A percentile compares a stretch with the other conserved stretches of the same genome.
These are phyloP conservation scores for Dryadomyces quercus-mongolicae DNA, from an alignment of 2,329 filamentous ascomycete species.

Conservation along the genomic window DNA sequence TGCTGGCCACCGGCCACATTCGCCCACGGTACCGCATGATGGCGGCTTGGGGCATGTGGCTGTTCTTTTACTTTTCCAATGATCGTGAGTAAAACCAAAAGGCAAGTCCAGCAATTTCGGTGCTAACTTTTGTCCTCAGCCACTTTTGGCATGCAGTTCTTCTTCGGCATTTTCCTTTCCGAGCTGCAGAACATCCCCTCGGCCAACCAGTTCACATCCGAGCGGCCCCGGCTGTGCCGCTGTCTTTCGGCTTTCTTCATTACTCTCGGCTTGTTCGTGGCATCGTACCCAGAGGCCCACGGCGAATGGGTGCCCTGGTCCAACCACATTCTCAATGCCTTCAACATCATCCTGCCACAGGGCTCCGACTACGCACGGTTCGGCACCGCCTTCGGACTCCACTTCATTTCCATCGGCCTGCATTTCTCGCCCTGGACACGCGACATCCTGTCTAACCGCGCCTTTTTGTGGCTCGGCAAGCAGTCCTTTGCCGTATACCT, in stretches of 20 bases:
- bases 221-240: constrained; percentile 28
- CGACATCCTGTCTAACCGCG: constrained; percentile 37
- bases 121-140: constrained; percentile 17
- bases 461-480: constrained; percentile 49
- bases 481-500: constrained; percentile 55
- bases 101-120: too few species aligned
- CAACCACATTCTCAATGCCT: constrained; percentile 25
- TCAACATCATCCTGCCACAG: constrained; percentile 30
- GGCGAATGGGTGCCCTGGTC: constrained; percentile 44
- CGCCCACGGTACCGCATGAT: constrained; percentile 36
- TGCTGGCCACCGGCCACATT: constrained; percentile 37
- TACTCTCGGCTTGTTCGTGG: constrained; percentile 40
- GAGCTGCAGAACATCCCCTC: constrained; percentile 42
- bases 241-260: constrained; percentile 36
- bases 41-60: constrained; percentile 30
- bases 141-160: constrained; percentile 45
- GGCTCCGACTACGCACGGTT: constrained; percentile 33
- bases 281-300: constrained; percentile 46
- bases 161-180: constrained; percentile 49
- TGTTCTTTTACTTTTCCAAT: constrained; percentile 33
- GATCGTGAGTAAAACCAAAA: constrained; percentile 14
- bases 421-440: constrained; percentile 40
- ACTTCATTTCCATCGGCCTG: constrained; percentile 35
- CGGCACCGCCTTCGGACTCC: constrained; percentile 24
- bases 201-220: constrained; percentile 33